Evolutionary conservation across 768 basidiomycete genomes (phyloP), one percentile per base, ranked within the genome.

Genomic region (Suillus tomentosus): DNA sequence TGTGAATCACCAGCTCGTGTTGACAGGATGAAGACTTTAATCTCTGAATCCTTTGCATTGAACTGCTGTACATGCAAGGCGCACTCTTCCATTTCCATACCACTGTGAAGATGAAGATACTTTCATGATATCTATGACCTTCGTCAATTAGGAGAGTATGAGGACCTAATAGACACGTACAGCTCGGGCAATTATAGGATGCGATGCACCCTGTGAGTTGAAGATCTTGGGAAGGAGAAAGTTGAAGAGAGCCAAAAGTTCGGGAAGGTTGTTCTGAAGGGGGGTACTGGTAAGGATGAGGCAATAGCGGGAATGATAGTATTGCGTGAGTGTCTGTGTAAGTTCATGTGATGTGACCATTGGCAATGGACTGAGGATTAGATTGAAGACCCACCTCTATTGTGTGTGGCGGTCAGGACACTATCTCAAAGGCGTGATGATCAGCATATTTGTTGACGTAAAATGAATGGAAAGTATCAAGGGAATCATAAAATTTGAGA

Each of bases 91-190:
- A 95, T 95, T 79, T 96, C 96, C 24, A 95, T 98, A 15, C 92
- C 90, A 82, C 95, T 95, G 76, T 98, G 95, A 22, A 98, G 82
- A 69, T 95, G 92, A 60, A 96, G 87, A 75, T 92, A 90, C 69
- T 92, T 90, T 85, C 87, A 96, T 94, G 74, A 97, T 95, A 67
- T 96, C 94, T 95, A 98, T 97, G 70, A 98, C 94, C 72, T 95
- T 93, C 19, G 96, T 98, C 97, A 99, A 98, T 78, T 99, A 97
- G 89, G 99, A 99, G 87, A 99, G 99, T 70, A 99, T 98, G 62
- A 99, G 87, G 55, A 96, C 94, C 92, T 95, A 67, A 0, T 62
- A 34, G 54, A 59, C 17, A 62, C 54, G 10, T 42, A 68, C 5
- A 22, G 54, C 27, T 11, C 42, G 5, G 4, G 45, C 7, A 1